These are phyloP conservation scores for Platismatia glauca DNA, from an alignment of 495 filamentous ascomycete species.

Conservation along the genomic window DNA sequence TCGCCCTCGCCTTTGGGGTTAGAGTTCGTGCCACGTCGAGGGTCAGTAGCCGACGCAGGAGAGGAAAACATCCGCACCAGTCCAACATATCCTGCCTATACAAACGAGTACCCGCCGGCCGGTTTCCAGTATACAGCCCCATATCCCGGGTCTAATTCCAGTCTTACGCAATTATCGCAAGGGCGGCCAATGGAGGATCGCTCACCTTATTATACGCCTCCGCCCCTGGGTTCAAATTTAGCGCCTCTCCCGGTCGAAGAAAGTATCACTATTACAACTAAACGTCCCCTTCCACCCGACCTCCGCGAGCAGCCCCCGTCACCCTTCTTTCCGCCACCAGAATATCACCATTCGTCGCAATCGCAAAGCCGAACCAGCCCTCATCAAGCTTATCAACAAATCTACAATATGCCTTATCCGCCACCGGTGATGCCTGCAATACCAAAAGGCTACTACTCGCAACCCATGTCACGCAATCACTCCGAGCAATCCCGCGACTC, in stretches of 20 bases:
- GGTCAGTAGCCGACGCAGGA: neutral
- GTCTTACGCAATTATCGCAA: constrained; percentile 9
- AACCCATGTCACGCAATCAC: constrained; percentile 46
- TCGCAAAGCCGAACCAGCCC: constrained; percentile 11
- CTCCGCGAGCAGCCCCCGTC: constrained; percentile 9
- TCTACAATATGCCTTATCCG: constrained; percentile 14
- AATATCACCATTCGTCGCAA: constrained; percentile 6
- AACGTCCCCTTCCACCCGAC: constrained; percentile 20
- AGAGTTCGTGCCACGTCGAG: constrained; percentile 28
- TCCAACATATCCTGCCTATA: constrained; percentile 9
- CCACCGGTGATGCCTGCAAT: constrained; percentile 12
- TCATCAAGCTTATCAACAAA: constrained; percentile 7
- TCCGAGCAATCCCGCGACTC: constrained; percentile 30
- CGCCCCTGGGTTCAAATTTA: constrained; percentile 14
- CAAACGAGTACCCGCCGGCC: neutral
- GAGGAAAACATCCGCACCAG: constrained; percentile 16
- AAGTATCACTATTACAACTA: constrained; percentile 20
- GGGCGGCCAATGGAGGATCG: constrained; percentile 1
- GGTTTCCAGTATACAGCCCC: constrained; percentile 10
- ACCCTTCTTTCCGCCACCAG: constrained; percentile 12
- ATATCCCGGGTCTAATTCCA: constrained; percentile 13
- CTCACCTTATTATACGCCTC: neutral
- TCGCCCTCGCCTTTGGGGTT: constrained; percentile 33
- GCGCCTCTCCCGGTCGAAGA: constrained; percentile 20
- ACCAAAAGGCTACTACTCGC: constrained; percentile 41